Base-by-base conservation (phyloP, 495 filamentous ascomycete species). In the Cercophora scortea region DNA sequence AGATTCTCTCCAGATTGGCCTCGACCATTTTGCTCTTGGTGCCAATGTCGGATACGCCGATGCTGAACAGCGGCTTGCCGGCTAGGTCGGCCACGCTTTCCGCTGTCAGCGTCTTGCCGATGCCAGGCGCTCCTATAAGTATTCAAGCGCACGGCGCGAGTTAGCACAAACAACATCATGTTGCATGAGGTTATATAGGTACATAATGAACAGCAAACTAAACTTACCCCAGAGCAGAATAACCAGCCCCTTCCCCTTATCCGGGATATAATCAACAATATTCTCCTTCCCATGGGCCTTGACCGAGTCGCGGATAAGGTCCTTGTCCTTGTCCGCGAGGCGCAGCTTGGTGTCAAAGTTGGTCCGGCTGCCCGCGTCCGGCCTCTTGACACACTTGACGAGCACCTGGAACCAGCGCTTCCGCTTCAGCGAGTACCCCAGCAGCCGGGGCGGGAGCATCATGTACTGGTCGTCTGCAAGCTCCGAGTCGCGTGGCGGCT, bases 61-160 rank as follows among this genome's bases (percentile, higher is more conserved):
- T 36, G 4, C 42, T 8, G 39, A 61, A 62, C 32, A 62, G 47
- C 4, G 62, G 61, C 18, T 54, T 48, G 15, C 52, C 42, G 17
- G 77, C 74, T 0, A 77, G 66, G 4, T 76, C 58, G 7, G 65
- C 54, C 16, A 56, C 45, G 16, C 42, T 59, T 47, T 74, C 71
- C 3, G 79, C 79, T 0, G 79, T 83, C 2, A 74, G 54, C 2
- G 80, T 82, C 54, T 84, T 82, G 1, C 79, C 79, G 4, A 74
- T 68, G 0, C 79, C 80, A 0, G 80, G 79, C 1, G 58, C 58
- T 1, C 80, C 41, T 43, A 1, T 3, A 3, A n/a, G n/a, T n/a
- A n/a, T 43, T 43, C 2, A 43, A 16, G 1, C 10, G 3, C n/a
- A n/a, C n/a, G n/a, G 41, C 11, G 41, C 41, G 41, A 43, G 41